Conservation (phyloP, 768 basidiomycete species). For the Boletus pseudo-olivaceus region DNA sequence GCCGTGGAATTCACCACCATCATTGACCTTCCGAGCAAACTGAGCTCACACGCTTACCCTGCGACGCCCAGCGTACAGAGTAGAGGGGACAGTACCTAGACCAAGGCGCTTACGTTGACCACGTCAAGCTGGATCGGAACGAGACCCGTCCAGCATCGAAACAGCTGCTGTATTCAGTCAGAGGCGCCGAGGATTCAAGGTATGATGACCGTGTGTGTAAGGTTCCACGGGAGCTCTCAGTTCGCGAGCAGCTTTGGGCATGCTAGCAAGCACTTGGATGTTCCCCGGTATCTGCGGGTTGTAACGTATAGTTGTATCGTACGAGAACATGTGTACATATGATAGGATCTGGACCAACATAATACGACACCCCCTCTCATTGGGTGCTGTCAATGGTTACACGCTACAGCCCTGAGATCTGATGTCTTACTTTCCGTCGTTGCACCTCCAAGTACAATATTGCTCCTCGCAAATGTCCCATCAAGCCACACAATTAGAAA, state of each 20-base stretch:
- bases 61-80: background rate
- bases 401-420: background rate
- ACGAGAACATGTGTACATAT: background rate
- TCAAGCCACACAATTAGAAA: background rate
- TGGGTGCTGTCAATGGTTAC: background rate
- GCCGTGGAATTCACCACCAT: conserved; percentile 14
- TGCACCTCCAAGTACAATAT: background rate
- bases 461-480: background rate
- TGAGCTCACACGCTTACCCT: background rate
- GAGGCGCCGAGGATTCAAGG: background rate
- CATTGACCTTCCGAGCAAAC: conserved; percentile 18
- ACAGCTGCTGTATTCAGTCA: too few relatives aligned
- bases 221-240: background rate
- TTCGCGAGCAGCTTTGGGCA: too few relatives aligned
- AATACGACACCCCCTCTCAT: background rate
- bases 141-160: background rate
- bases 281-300: background rate
- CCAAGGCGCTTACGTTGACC: background rate
- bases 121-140: background rate
- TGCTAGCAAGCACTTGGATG: background rate
- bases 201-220: background rate
- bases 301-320: background rate
- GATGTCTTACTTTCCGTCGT: background rate
- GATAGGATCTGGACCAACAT: background rate
- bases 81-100: background rate